These are phyloP conservation scores for Penicillium sp. DNA, from an alignment of 2,329 filamentous ascomycete genomes.

Conservation along the genomic window DNA sequence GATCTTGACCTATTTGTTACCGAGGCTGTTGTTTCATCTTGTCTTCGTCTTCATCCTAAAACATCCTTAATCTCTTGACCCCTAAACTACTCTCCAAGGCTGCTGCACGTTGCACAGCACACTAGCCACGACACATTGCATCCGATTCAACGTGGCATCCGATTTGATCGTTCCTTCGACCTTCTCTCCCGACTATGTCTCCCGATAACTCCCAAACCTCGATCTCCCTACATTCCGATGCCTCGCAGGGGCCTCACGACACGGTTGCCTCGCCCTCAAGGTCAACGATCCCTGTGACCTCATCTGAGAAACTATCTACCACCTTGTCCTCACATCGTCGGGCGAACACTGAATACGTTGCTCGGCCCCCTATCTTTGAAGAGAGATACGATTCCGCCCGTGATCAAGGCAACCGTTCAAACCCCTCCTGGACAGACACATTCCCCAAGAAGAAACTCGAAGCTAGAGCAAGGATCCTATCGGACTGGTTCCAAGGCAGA, in stretches of 20 bases:
- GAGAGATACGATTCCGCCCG: slow-evolving; percentile 23
- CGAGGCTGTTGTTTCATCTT: neutral
- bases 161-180: slow-evolving; percentile 15
- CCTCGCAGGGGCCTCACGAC: slow-evolving; percentile 16
- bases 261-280: slow-evolving; percentile 16
- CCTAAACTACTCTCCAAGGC: slow-evolving; percentile 1
- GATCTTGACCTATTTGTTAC: neutral
- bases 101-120: slow-evolving; percentile 6
- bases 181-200: slow-evolving; percentile 12
- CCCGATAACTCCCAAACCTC: slow-evolving; percentile 11
- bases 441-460: slow-evolving; percentile 30
- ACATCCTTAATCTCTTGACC: neutral
- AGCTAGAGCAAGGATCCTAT: slow-evolving; percentile 36
- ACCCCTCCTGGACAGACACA: slow-evolving; percentile 23
- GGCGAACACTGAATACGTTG: slow-evolving; percentile 33
- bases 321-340: slow-evolving; percentile 29
- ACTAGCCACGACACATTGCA: slow-evolving; percentile 16
- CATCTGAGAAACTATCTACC: slow-evolving; percentile 14
- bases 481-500: slow-evolving; percentile 51
- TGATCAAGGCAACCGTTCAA: slow-evolving; percentile 8
- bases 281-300: slow-evolving; percentile 10
- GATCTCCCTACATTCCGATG: slow-evolving; percentile 25
- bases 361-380: slow-evolving; percentile 26
- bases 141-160: slow-evolving; percentile 31
- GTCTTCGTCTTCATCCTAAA: neutral